A percentile compares a stretch with the other conserved stretches of the same genome.
These are phyloP conservation scores for Lactarius quietus DNA, from an alignment of 768 basidiomycete genomes.

Conservation along the genomic window DNA sequence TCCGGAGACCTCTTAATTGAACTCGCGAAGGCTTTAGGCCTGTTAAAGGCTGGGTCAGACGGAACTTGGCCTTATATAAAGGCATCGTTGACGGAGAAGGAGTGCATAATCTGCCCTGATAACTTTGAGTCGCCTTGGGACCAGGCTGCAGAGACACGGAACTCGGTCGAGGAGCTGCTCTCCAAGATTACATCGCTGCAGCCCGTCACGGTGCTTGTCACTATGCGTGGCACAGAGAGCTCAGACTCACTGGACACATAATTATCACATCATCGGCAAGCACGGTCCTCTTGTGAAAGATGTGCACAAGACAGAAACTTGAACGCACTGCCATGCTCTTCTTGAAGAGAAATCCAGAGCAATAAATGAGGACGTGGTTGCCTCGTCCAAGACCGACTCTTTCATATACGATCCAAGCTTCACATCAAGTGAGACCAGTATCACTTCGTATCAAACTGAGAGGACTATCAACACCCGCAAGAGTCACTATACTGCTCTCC, in stretches of 20 bases:
- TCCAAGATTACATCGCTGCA: neutral
- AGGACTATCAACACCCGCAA: too few relatives aligned
- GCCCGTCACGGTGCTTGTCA: slow-evolving; percentile 3
- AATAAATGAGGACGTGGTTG: too few relatives aligned
- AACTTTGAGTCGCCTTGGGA: slow-evolving; percentile 43
- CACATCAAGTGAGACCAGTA: too few relatives aligned
- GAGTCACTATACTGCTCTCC: too few relatives aligned
- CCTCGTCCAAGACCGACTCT: too few relatives aligned
- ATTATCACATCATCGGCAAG: too few relatives aligned
- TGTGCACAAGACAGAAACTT: too few relatives aligned
- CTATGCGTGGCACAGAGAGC: slow-evolving; percentile 10
- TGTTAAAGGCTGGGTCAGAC: neutral
- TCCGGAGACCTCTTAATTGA: slow-evolving; percentile 29
- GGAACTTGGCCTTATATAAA: neutral
- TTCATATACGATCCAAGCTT: too few relatives aligned
- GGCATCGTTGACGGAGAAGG: slow-evolving; percentile 20
- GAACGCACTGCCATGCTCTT: too few relatives aligned
- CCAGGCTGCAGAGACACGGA: slow-evolving; percentile 4
- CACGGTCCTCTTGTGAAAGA: too few relatives aligned
- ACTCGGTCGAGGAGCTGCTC: slow-evolving; percentile 10
- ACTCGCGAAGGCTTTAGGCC: slow-evolving; percentile 14
- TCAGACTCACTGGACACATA: slow-evolving; percentile 10
- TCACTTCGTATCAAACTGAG: too few relatives aligned
- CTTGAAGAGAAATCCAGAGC: too few relatives aligned
- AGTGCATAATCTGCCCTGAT: slow-evolving; percentile 36